Evolutionary conservation across 371 early-diverging fungal genomes (phyloP).

Genomic region (Syncephalastrum contaminatum): DNA sequence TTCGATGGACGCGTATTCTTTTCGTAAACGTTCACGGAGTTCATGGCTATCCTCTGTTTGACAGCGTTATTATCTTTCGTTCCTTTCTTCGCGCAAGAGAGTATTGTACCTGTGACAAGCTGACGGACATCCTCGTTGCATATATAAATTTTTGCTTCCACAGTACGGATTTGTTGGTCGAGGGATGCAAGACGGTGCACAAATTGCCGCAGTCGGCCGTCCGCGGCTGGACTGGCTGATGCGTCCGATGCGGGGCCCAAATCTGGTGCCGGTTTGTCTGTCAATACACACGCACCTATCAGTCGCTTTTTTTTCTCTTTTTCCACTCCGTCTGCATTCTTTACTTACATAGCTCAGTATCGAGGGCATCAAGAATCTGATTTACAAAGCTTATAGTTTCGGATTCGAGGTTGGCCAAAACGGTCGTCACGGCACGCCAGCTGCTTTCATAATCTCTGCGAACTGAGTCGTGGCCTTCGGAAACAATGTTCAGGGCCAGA

Average conservation of each 20-base stretch:
- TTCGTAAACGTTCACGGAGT: conserved; percentile 18
- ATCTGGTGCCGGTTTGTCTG: conserved; percentile 30
- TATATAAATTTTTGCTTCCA: conserved; percentile 50
- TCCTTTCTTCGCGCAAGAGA: background rate
- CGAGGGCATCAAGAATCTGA: conserved; percentile 29
- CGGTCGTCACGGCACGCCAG: conserved; percentile 34
- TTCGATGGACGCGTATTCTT: conserved; percentile 41
- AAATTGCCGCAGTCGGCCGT: conserved; percentile 32
- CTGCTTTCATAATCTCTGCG: conserved; percentile 26
- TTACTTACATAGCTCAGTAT: conserved; percentile 41
- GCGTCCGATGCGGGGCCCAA: conserved; percentile 4
- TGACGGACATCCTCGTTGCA: conserved; percentile 47
- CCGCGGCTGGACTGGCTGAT: conserved; percentile 7
- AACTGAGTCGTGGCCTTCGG: conserved; percentile 32
- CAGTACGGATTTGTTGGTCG: conserved; percentile 44
- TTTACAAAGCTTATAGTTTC: conserved; percentile 29
- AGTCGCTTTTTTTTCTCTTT: background rate
- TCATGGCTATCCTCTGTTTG: conserved; percentile 11
- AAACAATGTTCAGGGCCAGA: conserved; percentile 33
- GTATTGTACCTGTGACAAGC: conserved; percentile 26
- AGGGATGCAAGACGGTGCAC: conserved; percentile 41
- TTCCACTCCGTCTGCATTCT: background rate
- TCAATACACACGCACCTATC: background rate
- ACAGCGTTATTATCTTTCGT: background rate
- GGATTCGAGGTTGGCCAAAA: conserved; percentile 22